Conservation (phyloP, 257 asterid species). For the Sherardia arvensis region DNA sequence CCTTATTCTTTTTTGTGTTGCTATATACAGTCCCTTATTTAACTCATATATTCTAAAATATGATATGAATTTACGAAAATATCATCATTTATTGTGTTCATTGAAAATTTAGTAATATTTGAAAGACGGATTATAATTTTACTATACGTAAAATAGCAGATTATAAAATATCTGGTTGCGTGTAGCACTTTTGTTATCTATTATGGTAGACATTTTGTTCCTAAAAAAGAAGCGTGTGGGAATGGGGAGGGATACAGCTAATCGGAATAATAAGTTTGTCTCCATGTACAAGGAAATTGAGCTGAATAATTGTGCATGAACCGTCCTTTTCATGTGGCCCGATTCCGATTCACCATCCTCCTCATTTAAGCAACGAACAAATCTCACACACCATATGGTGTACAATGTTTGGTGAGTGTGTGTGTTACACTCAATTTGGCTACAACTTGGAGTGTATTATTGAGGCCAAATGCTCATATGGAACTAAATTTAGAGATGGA, state of each 20-base stretch:
- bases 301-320: slow-evolving; percentile 1
- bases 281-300: background rate
- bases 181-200: too few relatives aligned
- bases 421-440: background rate
- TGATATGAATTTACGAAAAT: too few relatives aligned
- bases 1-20: background rate
- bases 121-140: too few relatives aligned
- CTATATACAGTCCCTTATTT: too few relatives aligned
- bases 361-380: slow-evolving; percentile 3
- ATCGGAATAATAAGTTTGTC: slow-evolving; percentile 1
- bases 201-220: background rate
- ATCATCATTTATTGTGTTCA: too few relatives aligned
- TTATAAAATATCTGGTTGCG: too few relatives aligned
- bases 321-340: slow-evolving; percentile 19
- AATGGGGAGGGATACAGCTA: background rate
- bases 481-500: too few relatives aligned
- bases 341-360: background rate
- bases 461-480: too few relatives aligned
- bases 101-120: too few relatives aligned
- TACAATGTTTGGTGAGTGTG: background rate
- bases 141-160: too few relatives aligned
- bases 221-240: background rate
- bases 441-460: too few relatives aligned
- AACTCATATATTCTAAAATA: too few relatives aligned
- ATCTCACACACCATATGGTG: background rate